Conservation (phyloP, 768 basidiomycete genomes). For the Leccinum rimulosum region DNA sequence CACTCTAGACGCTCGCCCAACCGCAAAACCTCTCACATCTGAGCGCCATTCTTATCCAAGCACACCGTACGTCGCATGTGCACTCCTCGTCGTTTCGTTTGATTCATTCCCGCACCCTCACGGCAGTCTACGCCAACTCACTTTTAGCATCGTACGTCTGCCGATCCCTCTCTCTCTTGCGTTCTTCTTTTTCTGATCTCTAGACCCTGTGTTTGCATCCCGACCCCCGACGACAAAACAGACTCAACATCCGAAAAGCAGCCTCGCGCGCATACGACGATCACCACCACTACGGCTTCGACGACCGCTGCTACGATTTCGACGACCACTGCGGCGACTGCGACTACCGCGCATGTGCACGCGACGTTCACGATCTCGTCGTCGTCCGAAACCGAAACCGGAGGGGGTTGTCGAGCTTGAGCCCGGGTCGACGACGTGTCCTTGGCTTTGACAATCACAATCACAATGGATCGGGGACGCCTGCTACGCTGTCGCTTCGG, state of each 20-base stretch:
- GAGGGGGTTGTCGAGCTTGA: background rate
- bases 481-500: conserved; percentile 17
- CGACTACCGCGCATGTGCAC: background rate
- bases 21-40: conserved; percentile 19
- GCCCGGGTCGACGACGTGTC: background rate
- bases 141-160: conserved; percentile 27
- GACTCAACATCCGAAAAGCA: conserved; percentile 28
- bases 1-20: conserved; percentile 17
- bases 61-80: conserved; percentile 21
- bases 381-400: background rate
- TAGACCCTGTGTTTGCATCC: background rate
- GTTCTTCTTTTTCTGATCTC: background rate
- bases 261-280: conserved; percentile 12
- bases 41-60: conserved; percentile 24
- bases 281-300: background rate
- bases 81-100: background rate
- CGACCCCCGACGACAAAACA: no score
- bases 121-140: conserved; percentile 29
- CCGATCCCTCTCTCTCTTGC: background rate
- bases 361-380: background rate
- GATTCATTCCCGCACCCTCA: background rate
- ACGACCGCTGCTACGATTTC: background rate
- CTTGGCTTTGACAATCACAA: no score
- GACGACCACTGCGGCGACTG: background rate
- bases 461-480: background rate